phyloP scores from a whole-genome alignment of 2,329 filamentous ascomycete species.

The Penicillium palitans region DNA sequence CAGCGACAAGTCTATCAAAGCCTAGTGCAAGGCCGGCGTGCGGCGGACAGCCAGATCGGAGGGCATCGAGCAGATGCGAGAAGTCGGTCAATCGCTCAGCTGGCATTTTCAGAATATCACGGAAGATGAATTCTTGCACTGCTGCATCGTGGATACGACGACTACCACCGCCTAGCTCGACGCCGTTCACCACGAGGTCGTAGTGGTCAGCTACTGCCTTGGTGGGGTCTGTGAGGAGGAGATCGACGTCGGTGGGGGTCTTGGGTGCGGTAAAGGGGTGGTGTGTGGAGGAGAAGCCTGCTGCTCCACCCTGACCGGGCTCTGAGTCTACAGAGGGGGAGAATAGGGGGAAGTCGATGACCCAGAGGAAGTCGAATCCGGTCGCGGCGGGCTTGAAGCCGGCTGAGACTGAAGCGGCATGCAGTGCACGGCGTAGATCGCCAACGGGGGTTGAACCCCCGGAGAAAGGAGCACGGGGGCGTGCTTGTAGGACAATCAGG shows the following conservation, averaged over 20 bases:
- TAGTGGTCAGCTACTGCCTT: slow-evolving; percentile 82
- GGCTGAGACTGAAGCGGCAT: slow-evolving; percentile 66
- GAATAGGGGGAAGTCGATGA: slow-evolving; percentile 90
- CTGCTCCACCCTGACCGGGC: slow-evolving; percentile 76
- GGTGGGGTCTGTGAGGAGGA: slow-evolving; percentile 71
- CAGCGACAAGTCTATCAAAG: slow-evolving; percentile 80
- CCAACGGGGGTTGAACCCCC: slow-evolving; percentile 75
- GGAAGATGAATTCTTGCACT: slow-evolving; percentile 82
- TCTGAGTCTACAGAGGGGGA: slow-evolving; percentile 66
- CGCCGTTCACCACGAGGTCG: slow-evolving; percentile 91
- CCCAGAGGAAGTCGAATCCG: slow-evolving; percentile 75
- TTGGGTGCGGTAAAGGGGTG: slow-evolving; percentile 94
- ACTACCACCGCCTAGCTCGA: slow-evolving; percentile 91
- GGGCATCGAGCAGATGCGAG: slow-evolving; percentile 76
- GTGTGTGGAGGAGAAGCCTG: slow-evolving; percentile 83
- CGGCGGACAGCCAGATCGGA: slow-evolving; percentile 84
- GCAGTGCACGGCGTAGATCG: slow-evolving; percentile 68
- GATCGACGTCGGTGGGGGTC: slow-evolving; percentile 67
- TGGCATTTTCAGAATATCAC: slow-evolving; percentile 77
- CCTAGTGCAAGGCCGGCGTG: slow-evolving; percentile 92
- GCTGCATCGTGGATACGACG: slow-evolving; percentile 83
- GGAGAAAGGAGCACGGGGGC: slow-evolving; percentile 62
- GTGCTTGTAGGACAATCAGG: slow-evolving; percentile 77
- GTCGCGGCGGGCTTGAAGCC: slow-evolving; percentile 54
- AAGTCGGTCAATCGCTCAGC: slow-evolving; percentile 75